Conservation (phyloP, 2,329 filamentous ascomycete species). For the Nemania bipapillata region DNA sequence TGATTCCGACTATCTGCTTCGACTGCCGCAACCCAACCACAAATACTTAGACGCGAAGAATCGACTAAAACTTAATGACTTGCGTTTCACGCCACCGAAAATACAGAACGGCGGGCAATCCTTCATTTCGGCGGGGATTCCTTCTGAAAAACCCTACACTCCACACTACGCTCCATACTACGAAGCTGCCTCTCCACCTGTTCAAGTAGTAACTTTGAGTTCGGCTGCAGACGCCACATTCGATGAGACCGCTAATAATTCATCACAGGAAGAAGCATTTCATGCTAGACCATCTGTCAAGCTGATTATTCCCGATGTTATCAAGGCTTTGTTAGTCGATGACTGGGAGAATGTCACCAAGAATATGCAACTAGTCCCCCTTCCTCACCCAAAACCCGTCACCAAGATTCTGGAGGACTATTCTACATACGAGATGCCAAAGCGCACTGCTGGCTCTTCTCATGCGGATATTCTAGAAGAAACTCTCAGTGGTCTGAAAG, state of each 20-base stretch:
- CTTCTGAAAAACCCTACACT: slow-evolving; percentile 36
- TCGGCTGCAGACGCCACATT: neutral
- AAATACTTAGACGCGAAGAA: slow-evolving; percentile 28
- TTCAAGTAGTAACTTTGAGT: neutral
- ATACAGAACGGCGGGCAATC: neutral
- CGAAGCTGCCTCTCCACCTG: slow-evolving; percentile 5
- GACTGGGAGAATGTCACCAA: slow-evolving; percentile 99
- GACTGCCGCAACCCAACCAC: slow-evolving; percentile 18
- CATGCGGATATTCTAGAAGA: slow-evolving; percentile 90
- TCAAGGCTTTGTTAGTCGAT: slow-evolving; percentile 93
- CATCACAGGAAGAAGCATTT: slow-evolving; percentile 83
- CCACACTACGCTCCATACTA: slow-evolving; percentile 33
- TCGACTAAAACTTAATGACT: slow-evolving; percentile 10
- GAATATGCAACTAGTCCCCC: slow-evolving; percentile 85
- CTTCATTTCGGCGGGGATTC: slow-evolving; percentile 39
- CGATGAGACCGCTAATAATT: slow-evolving; percentile 25
- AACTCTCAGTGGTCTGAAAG: slow-evolving; percentile 82
- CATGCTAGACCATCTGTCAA: slow-evolving; percentile 85
- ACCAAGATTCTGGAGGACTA: slow-evolving; percentile 84
- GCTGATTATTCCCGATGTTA: slow-evolving; percentile 83
- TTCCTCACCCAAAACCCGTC: slow-evolving; percentile 82
- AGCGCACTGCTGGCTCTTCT: slow-evolving; percentile 72
- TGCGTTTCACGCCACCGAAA: slow-evolving; percentile 10
- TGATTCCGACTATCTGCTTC: slow-evolving; percentile 25
- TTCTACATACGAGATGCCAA: slow-evolving; percentile 73